A percentile compares a stretch with the other conserved stretches of the same genome.
These are phyloP conservation scores for Phaeosphaeria sp. DNA, from an alignment of 2,329 filamentous ascomycete genomes.

Conservation along the genomic window DNA sequence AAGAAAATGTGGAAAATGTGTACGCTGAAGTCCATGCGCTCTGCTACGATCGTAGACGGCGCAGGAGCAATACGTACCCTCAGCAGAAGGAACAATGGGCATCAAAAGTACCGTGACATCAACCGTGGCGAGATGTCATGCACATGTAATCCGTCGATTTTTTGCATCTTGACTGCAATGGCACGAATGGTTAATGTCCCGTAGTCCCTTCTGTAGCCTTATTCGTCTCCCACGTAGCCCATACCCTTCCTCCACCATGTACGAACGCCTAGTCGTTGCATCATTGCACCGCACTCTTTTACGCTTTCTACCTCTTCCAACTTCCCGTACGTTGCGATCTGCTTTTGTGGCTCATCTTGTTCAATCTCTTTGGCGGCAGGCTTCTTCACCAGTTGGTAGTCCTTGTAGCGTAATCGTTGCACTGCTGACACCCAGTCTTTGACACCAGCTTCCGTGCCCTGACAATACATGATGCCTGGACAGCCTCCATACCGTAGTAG, in stretches of 20 bases:
- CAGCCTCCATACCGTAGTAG: conserved; percentile 71
- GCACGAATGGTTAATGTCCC: no score
- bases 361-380: conserved; percentile 50
- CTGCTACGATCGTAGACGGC: background rate
- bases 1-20: background rate
- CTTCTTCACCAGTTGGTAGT: conserved; percentile 69
- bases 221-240: conserved; percentile 56
- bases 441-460: conserved; percentile 65
- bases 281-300: conserved; percentile 67
- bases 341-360: background rate
- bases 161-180: no score
- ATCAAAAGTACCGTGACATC: no score
- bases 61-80: background rate
- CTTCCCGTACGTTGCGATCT: conserved; percentile 35
- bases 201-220: no score
- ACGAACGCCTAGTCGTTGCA: conserved; percentile 66
- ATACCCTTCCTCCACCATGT: conserved; percentile 74
- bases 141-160: no score
- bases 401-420: conserved; percentile 72
- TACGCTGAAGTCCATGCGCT: background rate
- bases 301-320: conserved; percentile 67
- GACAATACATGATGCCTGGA: conserved; percentile 81
- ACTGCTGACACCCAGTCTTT: conserved; percentile 70
- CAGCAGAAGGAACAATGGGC: background rate
- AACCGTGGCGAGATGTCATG: no score